A percentile compares a stretch with the other conserved stretches of the same genome.
Conservation (phyloP, 495 filamentous ascomycete genomes). For the Trichoderma virens region DNA sequence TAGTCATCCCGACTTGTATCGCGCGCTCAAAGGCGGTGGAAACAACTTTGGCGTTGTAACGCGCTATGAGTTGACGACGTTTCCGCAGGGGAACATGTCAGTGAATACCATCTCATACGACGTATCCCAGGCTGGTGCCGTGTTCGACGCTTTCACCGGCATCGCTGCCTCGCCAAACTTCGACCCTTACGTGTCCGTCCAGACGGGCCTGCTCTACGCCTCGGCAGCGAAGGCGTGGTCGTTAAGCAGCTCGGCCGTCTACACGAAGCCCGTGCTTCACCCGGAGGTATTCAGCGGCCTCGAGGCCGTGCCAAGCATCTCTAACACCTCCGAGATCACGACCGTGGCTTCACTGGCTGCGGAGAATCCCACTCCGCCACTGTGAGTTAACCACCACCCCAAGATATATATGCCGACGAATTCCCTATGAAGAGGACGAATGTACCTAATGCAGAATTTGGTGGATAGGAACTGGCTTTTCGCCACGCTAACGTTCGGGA, state of each 20-base stretch:
- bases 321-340: neutral
- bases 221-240: neutral
- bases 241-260: slow-evolving; percentile 11
- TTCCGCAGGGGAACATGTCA: slow-evolving; percentile 20
- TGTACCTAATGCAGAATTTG: neutral
- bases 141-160: slow-evolving; percentile 12
- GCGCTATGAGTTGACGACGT: slow-evolving; percentile 19
- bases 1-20: slow-evolving; percentile 39
- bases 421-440: neutral
- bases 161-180: slow-evolving; percentile 16
- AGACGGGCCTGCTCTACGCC: slow-evolving; percentile 15
- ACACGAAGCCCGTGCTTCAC: slow-evolving; percentile 17
- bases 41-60: slow-evolving; percentile 52
- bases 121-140: slow-evolving; percentile 12
- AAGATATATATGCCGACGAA: neutral
- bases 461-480: slow-evolving; percentile 1
- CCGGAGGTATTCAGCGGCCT: slow-evolving; percentile 10
- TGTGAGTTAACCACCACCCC: neutral
- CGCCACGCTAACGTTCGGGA: slow-evolving; percentile 6
- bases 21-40: slow-evolving; percentile 46
- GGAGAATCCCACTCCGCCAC: slow-evolving; percentile 4
- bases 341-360: slow-evolving; percentile 1
- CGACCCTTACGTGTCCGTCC: slow-evolving; percentile 17
- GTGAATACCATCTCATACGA: neutral
- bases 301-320: slow-evolving; percentile 7